Evolutionary conservation across 225 moss, liverwort and hornwort species (phyloP).

Genomic region (Marchantia polymorpha): DNA sequence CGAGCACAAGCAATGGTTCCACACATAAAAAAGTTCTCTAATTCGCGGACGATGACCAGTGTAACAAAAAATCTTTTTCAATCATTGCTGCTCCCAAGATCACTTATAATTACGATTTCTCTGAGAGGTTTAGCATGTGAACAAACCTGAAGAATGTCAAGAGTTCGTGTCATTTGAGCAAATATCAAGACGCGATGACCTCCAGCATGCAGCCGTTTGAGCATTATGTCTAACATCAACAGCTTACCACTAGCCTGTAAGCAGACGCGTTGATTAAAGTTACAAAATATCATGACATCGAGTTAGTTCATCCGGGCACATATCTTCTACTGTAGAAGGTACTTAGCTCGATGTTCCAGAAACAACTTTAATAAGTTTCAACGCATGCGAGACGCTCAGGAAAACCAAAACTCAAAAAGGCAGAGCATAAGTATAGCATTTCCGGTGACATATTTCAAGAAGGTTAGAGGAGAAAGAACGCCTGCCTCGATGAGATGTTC

Average conservation of each 20-base stretch:
- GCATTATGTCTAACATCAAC: conserved; percentile 64
- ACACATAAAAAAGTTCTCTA: neutral
- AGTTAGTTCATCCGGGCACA: no score
- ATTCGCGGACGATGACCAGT: neutral
- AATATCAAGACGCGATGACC: conserved; percentile 87
- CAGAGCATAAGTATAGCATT: no score
- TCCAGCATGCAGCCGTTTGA: conserved; percentile 52
- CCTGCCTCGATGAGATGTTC: conserved; percentile 62
- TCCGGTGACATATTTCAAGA: neutral
- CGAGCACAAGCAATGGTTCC: no score
- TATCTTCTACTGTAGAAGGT: no score
- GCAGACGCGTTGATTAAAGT: conserved; percentile 16
- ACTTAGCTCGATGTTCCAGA: no score
- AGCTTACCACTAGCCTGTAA: conserved; percentile 90
- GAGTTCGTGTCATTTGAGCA: conserved; percentile 93
- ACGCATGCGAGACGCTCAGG: no score
- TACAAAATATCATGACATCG: no score
- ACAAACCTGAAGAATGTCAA: conserved; percentile 91
- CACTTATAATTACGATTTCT: neutral
- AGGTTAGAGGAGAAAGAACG: neutral
- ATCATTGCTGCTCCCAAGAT: neutral
- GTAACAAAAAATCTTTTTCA: neutral
- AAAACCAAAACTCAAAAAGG: no score
- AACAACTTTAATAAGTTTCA: no score
- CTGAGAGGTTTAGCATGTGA: neutral